Evolutionary conservation across 345 rosid genomes (phyloP).

Genomic region (Lumnitzera littorea): DNA sequence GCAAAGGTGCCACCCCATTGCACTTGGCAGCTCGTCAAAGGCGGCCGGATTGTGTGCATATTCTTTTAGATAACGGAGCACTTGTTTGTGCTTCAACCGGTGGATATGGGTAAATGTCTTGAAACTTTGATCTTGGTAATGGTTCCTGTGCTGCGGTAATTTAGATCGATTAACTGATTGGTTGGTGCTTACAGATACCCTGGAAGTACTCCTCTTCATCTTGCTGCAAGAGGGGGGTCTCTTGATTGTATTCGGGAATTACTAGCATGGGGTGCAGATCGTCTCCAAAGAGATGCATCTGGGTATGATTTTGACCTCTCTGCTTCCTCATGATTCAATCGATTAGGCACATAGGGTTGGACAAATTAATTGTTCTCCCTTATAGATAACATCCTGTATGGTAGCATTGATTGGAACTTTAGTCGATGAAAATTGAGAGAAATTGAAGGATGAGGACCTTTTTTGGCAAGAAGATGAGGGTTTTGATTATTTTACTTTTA

Average conservation of each 20-base stretch:
- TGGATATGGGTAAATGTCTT: conserved; percentile 66
- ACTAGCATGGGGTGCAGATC: conserved; percentile 99
- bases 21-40: conserved; percentile 92
- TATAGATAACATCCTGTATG: too few relatives aligned
- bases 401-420: too few relatives aligned
- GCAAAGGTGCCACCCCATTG: conserved; percentile 87
- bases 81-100: conserved; percentile 95
- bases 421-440: too few relatives aligned
- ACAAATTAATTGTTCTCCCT: too few relatives aligned
- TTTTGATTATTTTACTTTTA: too few relatives aligned
- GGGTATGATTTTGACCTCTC: conserved; percentile 43
- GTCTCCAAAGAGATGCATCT: conserved; percentile 83
- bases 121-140: not conserved
- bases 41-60: conserved; percentile 79
- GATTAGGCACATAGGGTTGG: too few relatives aligned
- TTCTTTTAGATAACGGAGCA: conserved; percentile 75
- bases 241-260: conserved; percentile 81
- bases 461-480: too few relatives aligned
- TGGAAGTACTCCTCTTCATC: conserved; percentile 96
- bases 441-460: too few relatives aligned
- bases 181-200: conserved; percentile 48
- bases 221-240: conserved; percentile 98
- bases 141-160: not conserved
- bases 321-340: not conserved
- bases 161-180: conserved; percentile 10